Evolutionary conservation across 331 rosid genomes (phyloP).

Genomic region (Stylosanthes scabra): DNA sequence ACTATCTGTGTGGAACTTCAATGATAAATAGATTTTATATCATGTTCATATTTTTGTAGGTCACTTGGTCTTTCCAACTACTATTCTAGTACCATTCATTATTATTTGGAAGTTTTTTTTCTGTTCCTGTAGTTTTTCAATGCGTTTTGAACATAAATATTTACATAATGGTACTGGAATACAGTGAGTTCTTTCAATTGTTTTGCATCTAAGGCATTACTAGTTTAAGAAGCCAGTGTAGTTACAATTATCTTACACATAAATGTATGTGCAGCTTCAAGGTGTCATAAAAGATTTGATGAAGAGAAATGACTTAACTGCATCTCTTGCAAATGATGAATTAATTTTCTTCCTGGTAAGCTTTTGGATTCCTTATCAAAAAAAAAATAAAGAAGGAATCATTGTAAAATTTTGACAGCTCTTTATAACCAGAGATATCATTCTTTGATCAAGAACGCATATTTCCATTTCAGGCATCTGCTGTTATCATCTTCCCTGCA

Average conservation of each 20-base stretch:
- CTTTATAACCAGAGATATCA: constrained; percentile 21
- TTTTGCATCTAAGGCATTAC: constrained; percentile 8
- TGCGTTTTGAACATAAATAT: neutral
- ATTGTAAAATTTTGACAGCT: neutral
- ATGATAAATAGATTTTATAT: constrained; percentile 10
- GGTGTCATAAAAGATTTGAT: constrained; percentile 64
- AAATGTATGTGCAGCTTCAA: constrained; percentile 67
- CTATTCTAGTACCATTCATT: constrained; percentile 15
- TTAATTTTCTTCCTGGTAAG: constrained; percentile 81
- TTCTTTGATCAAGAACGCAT: constrained; percentile 37
- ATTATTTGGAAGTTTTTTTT: constrained; percentile 2
- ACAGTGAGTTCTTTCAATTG: constrained; percentile 21
- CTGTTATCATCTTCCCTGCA: constrained; percentile 71
- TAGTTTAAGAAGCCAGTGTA: constrained; percentile 10
- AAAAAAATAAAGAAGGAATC: too few species aligned
- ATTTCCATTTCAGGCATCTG: constrained; percentile 71
- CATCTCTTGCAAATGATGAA: constrained; percentile 69
- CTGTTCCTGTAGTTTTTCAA: neutral
- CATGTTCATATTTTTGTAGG: constrained; percentile 5
- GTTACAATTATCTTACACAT: constrained; percentile 15
- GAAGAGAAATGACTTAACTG: constrained; percentile 68
- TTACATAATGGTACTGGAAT: neutral
- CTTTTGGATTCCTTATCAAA: constrained; percentile 10
- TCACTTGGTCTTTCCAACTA: constrained; percentile 21
- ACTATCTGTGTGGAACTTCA: constrained; percentile 21